Evolutionary conservation across 129 eudicot genomes (phyloP).

Genomic region (Tagetes patula): DNA sequence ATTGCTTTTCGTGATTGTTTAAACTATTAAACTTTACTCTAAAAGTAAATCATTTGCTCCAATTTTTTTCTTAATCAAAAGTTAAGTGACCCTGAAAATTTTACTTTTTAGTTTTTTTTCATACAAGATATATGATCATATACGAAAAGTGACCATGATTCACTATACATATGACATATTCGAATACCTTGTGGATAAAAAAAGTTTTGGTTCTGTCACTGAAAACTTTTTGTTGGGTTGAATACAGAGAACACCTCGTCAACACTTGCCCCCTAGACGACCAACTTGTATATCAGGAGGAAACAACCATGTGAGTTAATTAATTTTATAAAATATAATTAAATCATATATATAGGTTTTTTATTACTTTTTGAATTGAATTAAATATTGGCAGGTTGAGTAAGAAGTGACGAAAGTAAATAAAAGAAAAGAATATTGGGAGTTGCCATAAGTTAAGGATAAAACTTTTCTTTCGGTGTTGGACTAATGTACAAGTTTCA

Average conservation of each 20-base stretch:
- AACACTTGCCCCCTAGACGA: slow-evolving; percentile 79
- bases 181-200: no score
- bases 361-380: not conserved
- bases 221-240: not conserved
- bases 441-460: slow-evolving; percentile 25
- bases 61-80: no score
- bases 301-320: slow-evolving; percentile 35
- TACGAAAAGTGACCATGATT: no score
- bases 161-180: no score
- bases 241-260: slow-evolving; percentile 80
- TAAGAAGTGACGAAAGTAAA: slow-evolving; percentile 25
- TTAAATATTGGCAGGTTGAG: slow-evolving; percentile 29
- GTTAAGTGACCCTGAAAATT: no score
- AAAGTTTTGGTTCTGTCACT: no score
- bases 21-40: no score
- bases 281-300: slow-evolving; percentile 73
- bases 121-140: no score
- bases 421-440: slow-evolving; percentile 16
- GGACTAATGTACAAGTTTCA: slow-evolving; percentile 18
- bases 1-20: no score
- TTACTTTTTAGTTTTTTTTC: no score
- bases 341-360: not conserved
- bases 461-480: slow-evolving; percentile 17
- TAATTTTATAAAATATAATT: not conserved
- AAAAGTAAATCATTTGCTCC: no score